Conservation (phyloP, 2,329 filamentous ascomycete species). For the Dothistroma pini region DNA sequence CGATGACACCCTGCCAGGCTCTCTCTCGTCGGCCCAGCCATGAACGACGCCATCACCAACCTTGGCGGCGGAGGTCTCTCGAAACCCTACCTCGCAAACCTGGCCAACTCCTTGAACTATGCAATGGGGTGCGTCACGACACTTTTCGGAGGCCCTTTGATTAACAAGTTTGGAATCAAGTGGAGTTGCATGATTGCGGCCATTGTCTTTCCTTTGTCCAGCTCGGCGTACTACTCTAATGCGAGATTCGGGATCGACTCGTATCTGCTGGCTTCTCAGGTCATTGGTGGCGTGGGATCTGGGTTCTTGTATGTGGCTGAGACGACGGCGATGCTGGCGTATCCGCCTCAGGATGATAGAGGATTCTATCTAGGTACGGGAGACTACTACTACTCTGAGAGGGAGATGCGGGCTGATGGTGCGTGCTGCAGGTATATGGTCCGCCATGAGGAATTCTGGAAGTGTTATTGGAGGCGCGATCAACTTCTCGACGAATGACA, state of each 20-base stretch:
- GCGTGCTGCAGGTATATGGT: constrained; percentile 26
- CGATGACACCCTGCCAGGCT: constrained; percentile 6
- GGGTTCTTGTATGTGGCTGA: constrained; percentile 35
- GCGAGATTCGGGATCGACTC: constrained; percentile 31
- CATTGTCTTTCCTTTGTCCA: constrained; percentile 34
- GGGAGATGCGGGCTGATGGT: no score
- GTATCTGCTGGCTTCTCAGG: constrained; percentile 35
- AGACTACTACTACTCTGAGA: no score
- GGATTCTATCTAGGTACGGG: constrained; percentile 31
- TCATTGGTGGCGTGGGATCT: constrained; percentile 21
- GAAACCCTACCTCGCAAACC: constrained; percentile 23
- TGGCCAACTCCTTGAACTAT: constrained; percentile 25
- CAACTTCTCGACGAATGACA: constrained; percentile 34
- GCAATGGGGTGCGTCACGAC: constrained; percentile 20
- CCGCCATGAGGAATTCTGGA: constrained; percentile 35
- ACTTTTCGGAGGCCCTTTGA: constrained; percentile 37
- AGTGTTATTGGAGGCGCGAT: constrained; percentile 37
- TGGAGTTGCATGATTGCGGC: constrained; percentile 39
- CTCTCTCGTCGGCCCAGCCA: constrained; percentile 21
- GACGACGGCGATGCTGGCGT: constrained; percentile 39
- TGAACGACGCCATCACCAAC: constrained; percentile 26
- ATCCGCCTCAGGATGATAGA: constrained; percentile 35
- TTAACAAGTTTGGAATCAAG: constrained; percentile 41
- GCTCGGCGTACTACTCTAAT: constrained; percentile 37
- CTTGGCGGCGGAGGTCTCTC: constrained; percentile 26